Evolutionary conservation across 192 early-diverging fungal genomes (phyloP).

Genomic region (Borealophlyctis nickersoniae): DNA sequence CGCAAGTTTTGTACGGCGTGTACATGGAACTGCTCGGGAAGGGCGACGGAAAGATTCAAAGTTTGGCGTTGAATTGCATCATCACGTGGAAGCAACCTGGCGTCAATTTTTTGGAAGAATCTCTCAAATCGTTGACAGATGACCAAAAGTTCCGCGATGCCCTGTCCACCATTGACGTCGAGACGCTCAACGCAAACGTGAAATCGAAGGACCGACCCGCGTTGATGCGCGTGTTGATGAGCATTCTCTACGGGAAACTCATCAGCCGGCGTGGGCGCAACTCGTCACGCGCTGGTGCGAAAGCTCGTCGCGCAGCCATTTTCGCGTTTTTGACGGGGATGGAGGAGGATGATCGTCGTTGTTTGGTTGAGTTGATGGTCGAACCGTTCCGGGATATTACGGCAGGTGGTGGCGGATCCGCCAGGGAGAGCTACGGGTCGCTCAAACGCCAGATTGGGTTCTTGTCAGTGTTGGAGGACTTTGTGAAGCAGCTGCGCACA

Average conservation of each 20-base stretch:
- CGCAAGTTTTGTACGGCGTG: constrained; percentile 52
- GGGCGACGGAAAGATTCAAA: constrained; percentile 78
- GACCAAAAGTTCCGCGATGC: constrained; percentile 91
- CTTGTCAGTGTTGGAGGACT: constrained; percentile 73
- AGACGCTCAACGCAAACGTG: constrained; percentile 48
- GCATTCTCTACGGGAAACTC: constrained; percentile 89
- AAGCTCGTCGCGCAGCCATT: constrained; percentile 75
- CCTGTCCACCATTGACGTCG: constrained; percentile 72
- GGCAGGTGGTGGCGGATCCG: neutral
- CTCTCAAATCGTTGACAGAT: constrained; percentile 71
- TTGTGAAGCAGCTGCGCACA: constrained; percentile 77
- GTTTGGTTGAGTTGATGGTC: constrained; percentile 79
- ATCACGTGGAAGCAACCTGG: constrained; percentile 74
- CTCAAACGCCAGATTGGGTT: constrained; percentile 76
- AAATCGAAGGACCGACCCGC: constrained; percentile 65
- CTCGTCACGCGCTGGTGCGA: constrained; percentile 64
- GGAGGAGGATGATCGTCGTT: constrained; percentile 57
- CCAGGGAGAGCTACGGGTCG: neutral
- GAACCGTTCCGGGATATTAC: constrained; percentile 60
- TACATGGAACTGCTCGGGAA: constrained; percentile 75
- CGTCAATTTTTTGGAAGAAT: constrained; percentile 70
- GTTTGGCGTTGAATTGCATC: constrained; percentile 76
- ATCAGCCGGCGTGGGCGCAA: constrained; percentile 73
- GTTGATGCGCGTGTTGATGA: constrained; percentile 72
- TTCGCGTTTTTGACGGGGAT: constrained; percentile 76